These are phyloP conservation scores for Entomortierella beljakovae DNA, from an alignment of 192 early-diverging fungal genomes.

Conservation along the genomic window DNA sequence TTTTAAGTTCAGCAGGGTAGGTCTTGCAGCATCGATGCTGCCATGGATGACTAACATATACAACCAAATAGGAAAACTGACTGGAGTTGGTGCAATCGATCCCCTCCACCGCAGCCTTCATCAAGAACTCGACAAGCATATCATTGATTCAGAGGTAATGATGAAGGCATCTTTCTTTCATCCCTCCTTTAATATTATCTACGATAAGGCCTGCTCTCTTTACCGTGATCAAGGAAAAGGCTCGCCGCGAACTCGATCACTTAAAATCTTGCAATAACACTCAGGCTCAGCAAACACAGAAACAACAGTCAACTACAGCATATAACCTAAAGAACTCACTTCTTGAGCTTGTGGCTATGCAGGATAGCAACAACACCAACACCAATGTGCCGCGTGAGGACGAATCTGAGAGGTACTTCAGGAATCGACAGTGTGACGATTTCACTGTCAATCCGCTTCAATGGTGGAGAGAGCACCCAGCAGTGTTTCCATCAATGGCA, in stretches of 20 bases:
- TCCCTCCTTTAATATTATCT: not conserved
- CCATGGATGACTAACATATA: conserved; percentile 1
- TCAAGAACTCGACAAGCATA: conserved; percentile 6
- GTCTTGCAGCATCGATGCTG: conserved; percentile 9
- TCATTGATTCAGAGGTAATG: conserved; percentile 1
- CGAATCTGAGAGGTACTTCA: conserved; percentile 7
- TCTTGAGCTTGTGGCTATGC: conserved; percentile 12
- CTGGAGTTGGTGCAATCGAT: not conserved
- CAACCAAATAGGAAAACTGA: conserved; percentile 2
- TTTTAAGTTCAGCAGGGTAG: conserved; percentile 9
- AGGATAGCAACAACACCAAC: conserved; percentile 7
- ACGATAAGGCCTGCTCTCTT: not conserved
- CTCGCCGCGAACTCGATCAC: conserved; percentile 1
- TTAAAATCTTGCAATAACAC: not conserved
- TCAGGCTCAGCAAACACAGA: conserved; percentile 4
- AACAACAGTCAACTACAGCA: not conserved
- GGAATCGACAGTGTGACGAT: conserved; percentile 1
- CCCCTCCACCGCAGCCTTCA: not conserved
- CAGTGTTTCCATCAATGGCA: conserved; percentile 12
- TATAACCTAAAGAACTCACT: not conserved
- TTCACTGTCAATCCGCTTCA: conserved; percentile 8
- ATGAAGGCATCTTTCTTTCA: conserved; percentile 12
- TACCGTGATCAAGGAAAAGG: conserved; percentile 1
- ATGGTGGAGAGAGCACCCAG: conserved; percentile 16
- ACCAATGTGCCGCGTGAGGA: conserved; percentile 6